These are phyloP conservation scores for Calonectria naviculata DNA, from an alignment of 2,329 filamentous ascomycete genomes.

Conservation along the genomic window DNA sequence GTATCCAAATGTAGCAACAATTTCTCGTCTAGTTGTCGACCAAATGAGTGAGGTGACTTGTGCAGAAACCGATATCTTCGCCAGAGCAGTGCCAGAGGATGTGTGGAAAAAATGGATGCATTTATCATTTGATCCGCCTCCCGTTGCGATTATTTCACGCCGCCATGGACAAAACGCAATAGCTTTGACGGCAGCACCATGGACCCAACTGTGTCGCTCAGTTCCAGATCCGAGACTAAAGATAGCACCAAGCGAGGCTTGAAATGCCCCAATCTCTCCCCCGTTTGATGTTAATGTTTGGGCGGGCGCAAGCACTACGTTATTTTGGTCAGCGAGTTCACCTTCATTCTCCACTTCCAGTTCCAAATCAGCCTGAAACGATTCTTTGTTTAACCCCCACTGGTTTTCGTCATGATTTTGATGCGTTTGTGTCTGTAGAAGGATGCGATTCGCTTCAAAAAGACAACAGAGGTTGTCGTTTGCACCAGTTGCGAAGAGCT, in stretches of 20 bases:
- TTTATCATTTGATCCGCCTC: constrained; percentile 93
- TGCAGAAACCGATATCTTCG: constrained; percentile 90
- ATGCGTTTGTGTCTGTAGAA: constrained; percentile 39
- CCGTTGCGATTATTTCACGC: constrained; percentile 85
- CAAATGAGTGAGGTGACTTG: constrained; percentile 95
- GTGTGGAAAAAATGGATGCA: constrained; percentile 97
- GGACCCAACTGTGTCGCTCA: constrained; percentile 79
- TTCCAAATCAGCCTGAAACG: constrained; percentile 17
- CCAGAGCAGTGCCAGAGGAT: constrained; percentile 82
- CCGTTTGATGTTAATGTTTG: not conserved
- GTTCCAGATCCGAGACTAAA: constrained; percentile 63
- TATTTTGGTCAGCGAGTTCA: constrained; percentile 5
- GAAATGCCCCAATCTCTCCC: constrained; percentile 34
- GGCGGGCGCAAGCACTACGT: not conserved
- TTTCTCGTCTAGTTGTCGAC: constrained; percentile 87
- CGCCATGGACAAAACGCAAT: constrained; percentile 98
- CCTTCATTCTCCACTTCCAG: constrained; percentile 21
- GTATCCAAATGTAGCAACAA: constrained; percentile 94
- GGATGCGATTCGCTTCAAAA: constrained; percentile 75
- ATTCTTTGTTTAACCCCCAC: constrained; percentile 11
- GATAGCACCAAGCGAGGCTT: constrained; percentile 48
- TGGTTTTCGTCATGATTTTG: not conserved
- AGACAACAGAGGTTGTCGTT: constrained; percentile 93
- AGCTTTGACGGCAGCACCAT: constrained; percentile 93
- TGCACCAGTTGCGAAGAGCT: constrained; percentile 85